Base-by-base conservation (phyloP, 192 early-diverging fungal genomes). In the Backusella westeae region DNA sequence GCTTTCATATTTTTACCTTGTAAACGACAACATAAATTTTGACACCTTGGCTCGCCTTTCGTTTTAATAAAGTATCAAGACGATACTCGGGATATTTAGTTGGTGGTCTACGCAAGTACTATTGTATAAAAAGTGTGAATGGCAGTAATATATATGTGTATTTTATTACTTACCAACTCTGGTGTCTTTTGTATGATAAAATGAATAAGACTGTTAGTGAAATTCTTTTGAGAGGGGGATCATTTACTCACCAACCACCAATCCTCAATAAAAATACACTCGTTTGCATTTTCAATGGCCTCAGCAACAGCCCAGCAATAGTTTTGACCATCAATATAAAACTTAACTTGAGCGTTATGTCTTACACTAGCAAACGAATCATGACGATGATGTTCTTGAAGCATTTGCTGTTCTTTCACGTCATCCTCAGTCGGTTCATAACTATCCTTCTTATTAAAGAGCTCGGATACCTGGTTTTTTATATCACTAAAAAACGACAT, bases 21-120 rank as follows among this genome's bases (percentile, higher is more conserved):
- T 96, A 97, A 17, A 97, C 85, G 0, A 95, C 88, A 46, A 97
- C 88, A 77, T 94, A 95, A 75, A 97, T 94, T 82, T 91, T 90
- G 34, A 97, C 92, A 34, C 95, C 95, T 77, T 95, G 88, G 79
- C 91, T 87, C 29, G 96, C 96, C 81, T 96, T 96, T 80, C 70
- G 78, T 80, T 95, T 89, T 23, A 97, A 87, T 49, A 95, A 77
- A 34, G 85, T 85, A 76, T 97, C 96, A 15, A 97, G 78, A 34
- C 96, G 89, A 78, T 90, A 95, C 73, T 94, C 89, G 35, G 93
- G 88, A 75, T 95, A 90, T 56, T 92, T 89, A 53, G 83, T 77
- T n/a, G 90, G 89, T 34, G 94, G 94, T 36, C 94, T 85, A 10
- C 91, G 90, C 63, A 97, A 84, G 74, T 93, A 95, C 88, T 90